Evolutionary conservation across 345 rosid species (phyloP).

Genomic region (Raphanus raphanistrum): DNA sequence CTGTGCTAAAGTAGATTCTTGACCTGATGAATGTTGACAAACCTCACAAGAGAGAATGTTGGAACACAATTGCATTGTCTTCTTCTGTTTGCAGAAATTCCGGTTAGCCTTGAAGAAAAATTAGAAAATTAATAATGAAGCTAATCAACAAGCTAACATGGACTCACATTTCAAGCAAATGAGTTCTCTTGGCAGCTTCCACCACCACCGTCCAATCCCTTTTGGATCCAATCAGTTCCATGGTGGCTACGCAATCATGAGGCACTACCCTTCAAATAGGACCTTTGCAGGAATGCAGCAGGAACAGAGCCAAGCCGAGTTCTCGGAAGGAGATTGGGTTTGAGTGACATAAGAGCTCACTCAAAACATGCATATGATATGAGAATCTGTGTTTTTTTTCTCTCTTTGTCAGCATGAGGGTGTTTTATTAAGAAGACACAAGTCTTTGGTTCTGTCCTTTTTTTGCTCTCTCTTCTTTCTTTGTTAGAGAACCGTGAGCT

Average conservation of each 20-base stretch:
- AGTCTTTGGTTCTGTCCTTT: conserved; percentile 23
- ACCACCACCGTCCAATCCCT: conserved; percentile 33
- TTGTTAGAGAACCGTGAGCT: conserved; percentile 13
- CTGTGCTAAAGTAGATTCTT: conserved; percentile 93
- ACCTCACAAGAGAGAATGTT: conserved; percentile 84
- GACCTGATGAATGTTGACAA: conserved; percentile 86
- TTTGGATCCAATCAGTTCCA: conserved; percentile 50
- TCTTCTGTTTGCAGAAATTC: conserved; percentile 29
- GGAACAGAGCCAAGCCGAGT: conserved; percentile 48
- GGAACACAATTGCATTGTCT: conserved; percentile 27
- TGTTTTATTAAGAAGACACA: conserved; percentile 5
- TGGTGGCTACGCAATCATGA: conserved; percentile 38
- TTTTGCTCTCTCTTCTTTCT: neutral
- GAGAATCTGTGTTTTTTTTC: too few relatives aligned
- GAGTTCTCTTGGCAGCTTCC: conserved; percentile 52
- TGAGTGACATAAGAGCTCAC: conserved; percentile 32
- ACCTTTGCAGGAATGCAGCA: conserved; percentile 54
- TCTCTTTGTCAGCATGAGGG: neutral
- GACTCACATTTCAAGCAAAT: conserved; percentile 56
- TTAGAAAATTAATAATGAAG: conserved; percentile 14
- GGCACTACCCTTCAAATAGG: conserved; percentile 55
- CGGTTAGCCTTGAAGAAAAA: conserved; percentile 29
- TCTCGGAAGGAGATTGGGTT: conserved; percentile 45
- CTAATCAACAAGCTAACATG: conserved; percentile 41
- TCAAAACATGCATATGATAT: too few relatives aligned